Conservation (phyloP, 2,329 filamentous ascomycete species). For the Pyricularia pennisetigena region DNA sequence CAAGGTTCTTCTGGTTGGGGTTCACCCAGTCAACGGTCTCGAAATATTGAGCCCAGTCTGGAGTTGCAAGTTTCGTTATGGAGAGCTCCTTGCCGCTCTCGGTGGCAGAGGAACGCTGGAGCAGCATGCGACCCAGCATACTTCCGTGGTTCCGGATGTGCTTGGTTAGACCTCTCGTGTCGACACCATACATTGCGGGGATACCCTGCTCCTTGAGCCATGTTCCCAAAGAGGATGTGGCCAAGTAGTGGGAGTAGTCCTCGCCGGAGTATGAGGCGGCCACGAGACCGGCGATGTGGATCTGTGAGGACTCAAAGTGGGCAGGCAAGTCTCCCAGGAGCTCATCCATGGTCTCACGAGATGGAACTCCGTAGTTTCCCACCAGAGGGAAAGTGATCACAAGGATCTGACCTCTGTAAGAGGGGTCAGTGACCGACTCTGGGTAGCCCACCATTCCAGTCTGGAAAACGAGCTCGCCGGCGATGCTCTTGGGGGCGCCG, state of each 20-base stretch:
- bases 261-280: conserved; percentile 89
- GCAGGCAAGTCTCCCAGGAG: conserved; percentile 79
- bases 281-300: conserved; percentile 88
- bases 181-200: conserved; percentile 89
- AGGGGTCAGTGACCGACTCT: conserved; percentile 84
- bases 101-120: conserved; percentile 50
- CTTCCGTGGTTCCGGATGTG: conserved; percentile 87
- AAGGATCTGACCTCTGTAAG: conserved; percentile 88
- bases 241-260: conserved; percentile 90
- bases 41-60: conserved; percentile 48
- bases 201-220: conserved; percentile 96
- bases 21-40: conserved; percentile 82
- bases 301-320: conserved; percentile 85
- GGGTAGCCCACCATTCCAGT: conserved; percentile 99
- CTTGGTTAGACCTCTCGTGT: conserved; percentile 90
- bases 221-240: conserved; percentile 77
- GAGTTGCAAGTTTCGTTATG: conserved; percentile 18
- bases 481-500: conserved; percentile 86
- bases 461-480: conserved; percentile 97
- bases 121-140: conserved; percentile 86
- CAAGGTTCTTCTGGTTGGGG: conserved; percentile 86
- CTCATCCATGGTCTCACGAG: conserved; percentile 73
- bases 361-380: conserved; percentile 96
- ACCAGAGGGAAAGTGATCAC: conserved; percentile 98
- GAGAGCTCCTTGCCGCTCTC: conserved; percentile 23